Conservation (phyloP, 2,329 filamentous ascomycete genomes). For the Apiospora rasikravindrae region DNA sequence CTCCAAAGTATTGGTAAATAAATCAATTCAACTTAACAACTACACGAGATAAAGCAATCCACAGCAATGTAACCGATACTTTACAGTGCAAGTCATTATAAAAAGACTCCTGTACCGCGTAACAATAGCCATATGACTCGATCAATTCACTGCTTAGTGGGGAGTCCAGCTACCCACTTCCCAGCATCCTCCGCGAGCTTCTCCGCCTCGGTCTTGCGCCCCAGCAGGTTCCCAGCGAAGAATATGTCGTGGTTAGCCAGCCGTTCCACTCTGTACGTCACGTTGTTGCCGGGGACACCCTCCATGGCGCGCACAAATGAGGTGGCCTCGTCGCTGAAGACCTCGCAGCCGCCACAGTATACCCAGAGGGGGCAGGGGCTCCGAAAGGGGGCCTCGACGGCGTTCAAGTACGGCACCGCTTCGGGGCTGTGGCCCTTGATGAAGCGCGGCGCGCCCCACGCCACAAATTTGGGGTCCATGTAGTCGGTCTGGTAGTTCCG, state of each 20-base stretch:
- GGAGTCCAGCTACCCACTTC: neutral
- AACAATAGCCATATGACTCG: too few relatives aligned
- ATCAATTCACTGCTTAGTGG: neutral
- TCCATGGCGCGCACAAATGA: conserved; percentile 44
- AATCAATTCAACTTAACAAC: too few relatives aligned
- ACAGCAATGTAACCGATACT: too few relatives aligned
- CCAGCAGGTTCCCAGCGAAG: conserved; percentile 25
- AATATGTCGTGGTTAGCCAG: conserved; percentile 50
- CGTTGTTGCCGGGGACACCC: conserved; percentile 43
- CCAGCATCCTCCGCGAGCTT: neutral
- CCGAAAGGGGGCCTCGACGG: conserved; percentile 45
- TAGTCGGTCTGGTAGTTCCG: conserved; percentile 26
- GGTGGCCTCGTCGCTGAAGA: conserved; percentile 46
- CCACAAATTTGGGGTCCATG: conserved; percentile 1
- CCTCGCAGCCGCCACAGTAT: conserved; percentile 45
- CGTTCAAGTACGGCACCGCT: conserved; percentile 41
- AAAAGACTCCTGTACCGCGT: too few relatives aligned
- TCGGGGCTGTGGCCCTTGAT: conserved; percentile 39
- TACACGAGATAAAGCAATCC: too few relatives aligned
- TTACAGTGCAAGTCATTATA: too few relatives aligned
- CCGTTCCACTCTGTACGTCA: conserved; percentile 44
- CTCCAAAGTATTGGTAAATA: too few relatives aligned
- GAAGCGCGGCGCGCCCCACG: conserved; percentile 13
- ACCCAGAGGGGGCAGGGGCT: conserved; percentile 47
- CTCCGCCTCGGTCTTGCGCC: neutral